Conservation (phyloP, 208 protist species). For the Acanthamoeba healyi region DNA sequence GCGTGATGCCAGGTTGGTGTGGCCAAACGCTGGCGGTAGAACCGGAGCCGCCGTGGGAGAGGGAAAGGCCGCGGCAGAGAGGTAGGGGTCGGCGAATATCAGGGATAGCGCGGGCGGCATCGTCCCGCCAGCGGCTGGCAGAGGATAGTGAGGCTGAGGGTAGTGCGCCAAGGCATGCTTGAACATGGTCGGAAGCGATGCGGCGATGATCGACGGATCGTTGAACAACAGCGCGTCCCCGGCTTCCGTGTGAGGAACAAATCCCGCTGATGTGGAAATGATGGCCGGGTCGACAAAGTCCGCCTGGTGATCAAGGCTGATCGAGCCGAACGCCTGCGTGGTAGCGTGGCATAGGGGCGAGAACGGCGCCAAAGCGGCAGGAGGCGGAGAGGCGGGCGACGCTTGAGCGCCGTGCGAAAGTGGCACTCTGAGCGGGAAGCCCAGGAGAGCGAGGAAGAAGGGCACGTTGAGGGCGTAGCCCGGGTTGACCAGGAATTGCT, state of each 20-base stretch:
- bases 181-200: background rate
- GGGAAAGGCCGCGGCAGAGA: background rate
- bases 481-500: conserved; percentile 32
- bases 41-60: background rate
- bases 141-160: background rate
- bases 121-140: background rate
- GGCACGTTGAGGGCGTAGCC: conserved; percentile 8
- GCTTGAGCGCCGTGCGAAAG: too few species aligned
- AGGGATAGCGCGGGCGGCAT: background rate
- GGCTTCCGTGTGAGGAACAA: background rate
- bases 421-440: background rate
- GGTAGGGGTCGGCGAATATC: background rate
- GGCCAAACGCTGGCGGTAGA: background rate
- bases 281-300: conserved; percentile 26
- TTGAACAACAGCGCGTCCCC: background rate
- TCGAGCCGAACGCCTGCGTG: background rate
- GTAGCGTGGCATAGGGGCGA: background rate
- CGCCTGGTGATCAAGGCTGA: background rate
- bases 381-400: background rate
- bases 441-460: background rate
- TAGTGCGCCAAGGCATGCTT: too few species aligned
- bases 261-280: background rate
- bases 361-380: too few species aligned
- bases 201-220: conserved; percentile 1
- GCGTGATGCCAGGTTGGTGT: background rate